Evolutionary conservation across 306 rosid genomes (phyloP).

Genomic region (Rosa persica): DNA sequence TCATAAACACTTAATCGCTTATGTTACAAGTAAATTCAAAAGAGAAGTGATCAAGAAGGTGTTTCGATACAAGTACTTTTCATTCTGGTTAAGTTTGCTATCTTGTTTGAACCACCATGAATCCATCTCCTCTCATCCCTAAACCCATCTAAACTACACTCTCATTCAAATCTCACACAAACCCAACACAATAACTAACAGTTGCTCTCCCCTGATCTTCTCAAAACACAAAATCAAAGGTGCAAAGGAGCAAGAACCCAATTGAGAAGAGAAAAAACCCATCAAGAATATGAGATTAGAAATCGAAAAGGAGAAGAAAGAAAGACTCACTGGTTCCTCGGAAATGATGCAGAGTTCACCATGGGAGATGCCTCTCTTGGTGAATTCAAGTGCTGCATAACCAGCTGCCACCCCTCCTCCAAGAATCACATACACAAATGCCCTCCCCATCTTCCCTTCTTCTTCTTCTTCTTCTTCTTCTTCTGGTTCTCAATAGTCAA

Average conservation of each 20-base stretch:
- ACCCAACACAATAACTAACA: neutral
- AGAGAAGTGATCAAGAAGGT: neutral
- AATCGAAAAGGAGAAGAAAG: neutral
- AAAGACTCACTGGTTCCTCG: conserved; percentile 65
- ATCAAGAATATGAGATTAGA: neutral
- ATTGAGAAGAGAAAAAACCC: neutral
- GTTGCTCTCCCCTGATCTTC: neutral
- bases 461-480: conserved; percentile 4
- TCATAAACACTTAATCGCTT: neutral
- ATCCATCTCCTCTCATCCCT: neutral
- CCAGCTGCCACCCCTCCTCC: conserved; percentile 99
- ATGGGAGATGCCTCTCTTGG: conserved; percentile 60
- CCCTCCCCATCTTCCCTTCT: conserved; percentile 69
- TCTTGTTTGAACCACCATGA: neutral
- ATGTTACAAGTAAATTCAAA: neutral
- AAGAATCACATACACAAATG: conserved; percentile 88
- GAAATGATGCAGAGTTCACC: conserved; percentile 99
- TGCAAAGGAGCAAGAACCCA: conserved; percentile 4
- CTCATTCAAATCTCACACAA: conserved; percentile 1
- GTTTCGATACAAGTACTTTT: neutral
- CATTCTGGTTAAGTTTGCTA: neutral
- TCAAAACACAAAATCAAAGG: neutral
- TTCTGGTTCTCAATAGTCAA: neutral
- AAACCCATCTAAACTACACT: neutral
- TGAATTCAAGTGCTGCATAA: conserved; percentile 96